A percentile compares a stretch with the other conserved stretches of the same genome.
Conservation (phyloP, 129 eudicot species). For the Tagetes patula region DNA sequence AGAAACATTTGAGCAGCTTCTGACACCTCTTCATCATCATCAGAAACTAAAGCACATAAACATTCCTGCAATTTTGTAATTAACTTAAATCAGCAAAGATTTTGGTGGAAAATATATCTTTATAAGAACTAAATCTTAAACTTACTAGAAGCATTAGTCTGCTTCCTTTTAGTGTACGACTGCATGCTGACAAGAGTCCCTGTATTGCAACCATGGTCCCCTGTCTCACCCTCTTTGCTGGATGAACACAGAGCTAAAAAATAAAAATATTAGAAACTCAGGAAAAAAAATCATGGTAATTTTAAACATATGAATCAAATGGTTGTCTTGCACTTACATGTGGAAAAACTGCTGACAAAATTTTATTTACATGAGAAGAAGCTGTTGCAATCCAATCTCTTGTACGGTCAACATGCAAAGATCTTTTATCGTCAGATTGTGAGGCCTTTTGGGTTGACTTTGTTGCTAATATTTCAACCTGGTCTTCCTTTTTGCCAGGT, state of each 20-base stretch:
- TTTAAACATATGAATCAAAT: slow-evolving; percentile 12
- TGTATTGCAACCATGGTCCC: slow-evolving; percentile 70
- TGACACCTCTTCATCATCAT: slow-evolving; percentile 81
- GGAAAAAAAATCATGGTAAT: background rate
- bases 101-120: background rate
- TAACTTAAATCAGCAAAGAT: slow-evolving; percentile 4
- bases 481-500: slow-evolving; percentile 41
- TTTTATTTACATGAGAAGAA: slow-evolving; percentile 61
- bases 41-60: slow-evolving; percentile 76
- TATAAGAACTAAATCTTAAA: slow-evolving; percentile 19
- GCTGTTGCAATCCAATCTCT: slow-evolving; percentile 69
- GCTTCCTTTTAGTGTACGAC: slow-evolving; percentile 64
- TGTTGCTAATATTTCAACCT: slow-evolving; percentile 27
- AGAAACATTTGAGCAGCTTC: slow-evolving; percentile 64
- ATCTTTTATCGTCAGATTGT: slow-evolving; percentile 33
- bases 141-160: slow-evolving; percentile 84
- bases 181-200: slow-evolving; percentile 70
- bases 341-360: slow-evolving; percentile 69
- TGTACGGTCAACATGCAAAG: slow-evolving; percentile 76
- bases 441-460: slow-evolving; percentile 30
- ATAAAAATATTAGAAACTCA: slow-evolving; percentile 11
- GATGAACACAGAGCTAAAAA: slow-evolving; percentile 81
- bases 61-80: slow-evolving; percentile 58
- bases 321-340: slow-evolving; percentile 53
- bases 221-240: slow-evolving; percentile 63